A percentile compares a stretch with the other conserved stretches of the same genome.
Evolutionary conservation across 2,329 filamentous ascomycete genomes (phyloP).

Genomic region (Cladophialophora carrionii): DNA sequence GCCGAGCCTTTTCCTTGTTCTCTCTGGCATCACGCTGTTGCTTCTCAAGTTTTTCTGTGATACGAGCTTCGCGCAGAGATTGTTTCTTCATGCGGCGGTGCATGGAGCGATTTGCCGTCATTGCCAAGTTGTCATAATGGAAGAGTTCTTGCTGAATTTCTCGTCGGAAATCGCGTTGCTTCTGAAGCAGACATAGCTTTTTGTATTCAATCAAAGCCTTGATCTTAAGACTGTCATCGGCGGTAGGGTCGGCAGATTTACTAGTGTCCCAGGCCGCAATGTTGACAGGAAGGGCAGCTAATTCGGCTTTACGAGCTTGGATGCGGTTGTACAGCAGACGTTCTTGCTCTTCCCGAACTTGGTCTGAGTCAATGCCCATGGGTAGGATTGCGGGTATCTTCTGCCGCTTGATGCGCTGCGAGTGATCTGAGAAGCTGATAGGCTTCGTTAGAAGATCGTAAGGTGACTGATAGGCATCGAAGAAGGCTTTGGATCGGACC

Average conservation of each 20-base stretch:
- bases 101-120: constrained; percentile 89
- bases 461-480: constrained; percentile 76
- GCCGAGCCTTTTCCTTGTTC: constrained; percentile 96
- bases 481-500: constrained; percentile 50
- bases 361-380: constrained; percentile 82
- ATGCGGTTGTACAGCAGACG: constrained; percentile 88
- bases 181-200: constrained; percentile 81
- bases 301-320: constrained; percentile 77
- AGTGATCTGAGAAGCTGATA: constrained; percentile 81
- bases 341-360: constrained; percentile 83
- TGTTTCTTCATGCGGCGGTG: constrained; percentile 98
- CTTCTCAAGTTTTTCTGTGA: constrained; percentile 98
- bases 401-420: constrained; percentile 71
- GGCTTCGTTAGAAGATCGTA: constrained; percentile 60
- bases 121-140: constrained; percentile 91
- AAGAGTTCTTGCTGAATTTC: constrained; percentile 90
- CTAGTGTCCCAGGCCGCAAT: constrained; percentile 82
- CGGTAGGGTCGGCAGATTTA: constrained; percentile 68
- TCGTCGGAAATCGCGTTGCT: constrained; percentile 83
- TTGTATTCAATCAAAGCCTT: constrained; percentile 96
- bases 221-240: constrained; percentile 81
- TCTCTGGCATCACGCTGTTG: constrained; percentile 96
- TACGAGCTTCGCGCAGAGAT: constrained; percentile 88
- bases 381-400: constrained; percentile 89
- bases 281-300: constrained; percentile 82